Percentiles rank a stretch among this genome's conserved stretches.
Evolutionary conservation across 2,329 filamentous ascomycete genomes (phyloP).

Genomic region (Macrophomina tecta): DNA sequence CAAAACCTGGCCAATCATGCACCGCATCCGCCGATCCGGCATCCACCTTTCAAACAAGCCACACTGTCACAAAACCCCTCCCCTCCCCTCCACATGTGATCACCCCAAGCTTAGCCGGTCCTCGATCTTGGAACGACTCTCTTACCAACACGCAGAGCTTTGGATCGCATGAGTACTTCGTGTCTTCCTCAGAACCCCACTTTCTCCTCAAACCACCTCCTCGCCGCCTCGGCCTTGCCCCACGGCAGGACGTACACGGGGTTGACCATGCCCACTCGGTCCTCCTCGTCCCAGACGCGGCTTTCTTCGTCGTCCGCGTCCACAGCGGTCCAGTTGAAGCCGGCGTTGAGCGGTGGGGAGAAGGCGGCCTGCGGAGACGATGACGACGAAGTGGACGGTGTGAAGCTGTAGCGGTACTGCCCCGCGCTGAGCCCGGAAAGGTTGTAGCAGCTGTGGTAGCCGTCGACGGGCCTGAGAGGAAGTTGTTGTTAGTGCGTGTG

Average conservation of each 20-base stretch:
- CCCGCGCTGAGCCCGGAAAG: conserved; percentile 79
- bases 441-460: conserved; percentile 93
- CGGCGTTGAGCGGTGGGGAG: conserved; percentile 40
- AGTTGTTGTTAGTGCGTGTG: no score
- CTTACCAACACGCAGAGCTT: not conserved
- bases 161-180: no score
- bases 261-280: conserved; percentile 74
- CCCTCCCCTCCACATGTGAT: not conserved
- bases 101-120: not conserved
- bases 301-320: conserved; percentile 56
- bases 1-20: not conserved
- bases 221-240: conserved; percentile 68
- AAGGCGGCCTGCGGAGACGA: conserved; percentile 18
- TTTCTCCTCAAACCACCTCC: conserved; percentile 68
- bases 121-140: no score
- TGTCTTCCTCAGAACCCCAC: conserved; percentile 56
- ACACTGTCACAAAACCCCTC: not conserved
- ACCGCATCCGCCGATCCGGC: not conserved
- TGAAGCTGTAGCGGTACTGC: conserved; percentile 67
- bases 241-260: conserved; percentile 86
- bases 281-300: conserved; percentile 69
- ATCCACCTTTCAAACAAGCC: conserved; percentile 5
- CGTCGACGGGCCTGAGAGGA: conserved; percentile 70
- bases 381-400: conserved; percentile 39
- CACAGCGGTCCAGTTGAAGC: conserved; percentile 54